Conservation (phyloP, 2,329 filamentous ascomycete genomes). For the Elsinoe arachidis region DNA sequence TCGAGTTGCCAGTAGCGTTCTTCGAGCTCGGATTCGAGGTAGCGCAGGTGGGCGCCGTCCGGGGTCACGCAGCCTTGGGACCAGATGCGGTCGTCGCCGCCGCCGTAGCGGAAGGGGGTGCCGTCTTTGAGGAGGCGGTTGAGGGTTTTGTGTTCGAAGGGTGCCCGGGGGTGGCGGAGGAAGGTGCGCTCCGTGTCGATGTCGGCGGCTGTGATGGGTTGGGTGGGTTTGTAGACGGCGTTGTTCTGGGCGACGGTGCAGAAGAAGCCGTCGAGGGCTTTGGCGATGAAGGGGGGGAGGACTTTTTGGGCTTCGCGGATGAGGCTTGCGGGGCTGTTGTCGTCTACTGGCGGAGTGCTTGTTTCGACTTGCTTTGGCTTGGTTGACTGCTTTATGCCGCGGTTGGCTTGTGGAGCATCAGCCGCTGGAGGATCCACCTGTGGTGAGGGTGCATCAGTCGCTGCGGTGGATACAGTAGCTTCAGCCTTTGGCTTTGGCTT, state of each 20-base stretch:
- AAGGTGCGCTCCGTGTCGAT: slow-evolving; percentile 11
- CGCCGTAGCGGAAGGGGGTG: slow-evolving; percentile 37
- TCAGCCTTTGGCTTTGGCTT: slow-evolving; percentile 19
- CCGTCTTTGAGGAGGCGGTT: slow-evolving; percentile 48
- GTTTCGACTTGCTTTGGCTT: not conserved
- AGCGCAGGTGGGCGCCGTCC: slow-evolving; percentile 66
- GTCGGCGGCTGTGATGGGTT: slow-evolving; percentile 16
- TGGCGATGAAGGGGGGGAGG: slow-evolving; percentile 19
- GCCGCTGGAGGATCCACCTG: slow-evolving; percentile 16
- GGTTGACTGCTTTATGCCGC: slow-evolving; percentile 16
- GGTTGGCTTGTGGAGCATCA: slow-evolving; percentile 14
- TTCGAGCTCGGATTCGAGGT: slow-evolving; percentile 60
- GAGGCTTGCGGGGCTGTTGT: slow-evolving; percentile 25
- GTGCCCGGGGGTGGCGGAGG: slow-evolving; percentile 25
- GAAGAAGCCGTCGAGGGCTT: slow-evolving; percentile 27
- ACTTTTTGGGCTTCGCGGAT: slow-evolving; percentile 23
- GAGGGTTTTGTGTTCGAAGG: slow-evolving; percentile 32
- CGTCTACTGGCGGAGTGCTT: slow-evolving; percentile 15
- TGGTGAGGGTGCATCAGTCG: slow-evolving; percentile 18
- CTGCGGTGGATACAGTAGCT: slow-evolving; percentile 16
- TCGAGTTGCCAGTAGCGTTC: slow-evolving; percentile 63
- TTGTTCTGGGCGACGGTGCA: slow-evolving; percentile 21
- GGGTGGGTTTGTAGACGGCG: slow-evolving; percentile 24
- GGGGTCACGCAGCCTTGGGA: slow-evolving; percentile 63
- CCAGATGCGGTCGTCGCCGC: slow-evolving; percentile 36